A percentile compares a stretch with the other conserved stretches of the same genome.
Conservation (phyloP, 257 asterid genomes). For the Linaria vulgaris region DNA sequence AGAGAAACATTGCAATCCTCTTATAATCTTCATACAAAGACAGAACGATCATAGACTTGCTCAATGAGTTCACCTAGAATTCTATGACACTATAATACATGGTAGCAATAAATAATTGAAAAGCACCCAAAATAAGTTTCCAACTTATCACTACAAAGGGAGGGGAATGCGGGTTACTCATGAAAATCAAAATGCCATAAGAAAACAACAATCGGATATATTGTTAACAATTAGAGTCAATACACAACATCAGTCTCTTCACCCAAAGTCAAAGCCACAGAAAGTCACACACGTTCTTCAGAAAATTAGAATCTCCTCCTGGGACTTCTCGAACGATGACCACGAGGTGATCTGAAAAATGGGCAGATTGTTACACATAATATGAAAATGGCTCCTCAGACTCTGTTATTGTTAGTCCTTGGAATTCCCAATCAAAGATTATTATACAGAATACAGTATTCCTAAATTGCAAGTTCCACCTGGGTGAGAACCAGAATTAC, state of each 20-base stretch:
- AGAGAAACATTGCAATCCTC: background rate
- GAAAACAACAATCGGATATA: constrained; percentile 24
- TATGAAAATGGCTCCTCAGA: too few species aligned
- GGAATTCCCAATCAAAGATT: background rate
- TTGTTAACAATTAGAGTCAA: constrained; percentile 22
- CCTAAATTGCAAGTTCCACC: background rate
- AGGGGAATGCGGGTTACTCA: constrained; percentile 2
- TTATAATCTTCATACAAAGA: background rate
- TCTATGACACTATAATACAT: background rate
- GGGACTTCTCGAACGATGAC: constrained; percentile 90
- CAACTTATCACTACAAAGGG: background rate
- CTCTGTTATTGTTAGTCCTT: background rate
- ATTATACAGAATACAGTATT: background rate
- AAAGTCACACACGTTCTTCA: background rate
- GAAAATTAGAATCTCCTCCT: constrained; percentile 67
- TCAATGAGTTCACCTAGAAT: background rate
- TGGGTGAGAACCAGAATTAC: too few species aligned
- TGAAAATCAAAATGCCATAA: constrained; percentile 9
- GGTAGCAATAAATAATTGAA: too few species aligned
- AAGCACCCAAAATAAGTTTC: background rate
- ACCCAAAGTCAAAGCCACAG: constrained; percentile 28
- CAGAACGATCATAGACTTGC: background rate
- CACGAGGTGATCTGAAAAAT: constrained; percentile 72
- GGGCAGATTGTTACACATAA: too few species aligned
- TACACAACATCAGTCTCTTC: constrained; percentile 31